Conservation (phyloP, 1,139 yeast genomes). For the Candida mesenterica region DNA sequence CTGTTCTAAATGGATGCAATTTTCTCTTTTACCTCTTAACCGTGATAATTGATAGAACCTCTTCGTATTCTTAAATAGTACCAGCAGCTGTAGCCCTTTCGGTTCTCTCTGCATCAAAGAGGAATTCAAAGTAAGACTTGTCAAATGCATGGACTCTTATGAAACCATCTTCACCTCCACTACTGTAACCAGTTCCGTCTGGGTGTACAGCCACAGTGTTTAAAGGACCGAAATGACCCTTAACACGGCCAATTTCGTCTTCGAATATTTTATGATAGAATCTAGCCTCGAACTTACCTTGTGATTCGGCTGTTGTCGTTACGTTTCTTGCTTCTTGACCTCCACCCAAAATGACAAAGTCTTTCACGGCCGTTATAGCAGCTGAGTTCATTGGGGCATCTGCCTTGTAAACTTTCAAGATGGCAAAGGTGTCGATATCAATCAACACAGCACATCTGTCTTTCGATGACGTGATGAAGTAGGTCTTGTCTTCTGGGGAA, state of each 20-base stretch:
- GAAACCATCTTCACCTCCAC: conserved; percentile 98
- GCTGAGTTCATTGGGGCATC: conserved; percentile 97
- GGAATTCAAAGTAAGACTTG: conserved; percentile 86
- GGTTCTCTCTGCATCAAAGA: conserved; percentile 81
- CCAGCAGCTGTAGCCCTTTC: conserved; percentile 51
- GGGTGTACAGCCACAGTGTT: conserved; percentile 95
- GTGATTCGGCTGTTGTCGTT: conserved; percentile 89
- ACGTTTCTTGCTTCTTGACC: conserved; percentile 99
- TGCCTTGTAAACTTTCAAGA: conserved; percentile 74
- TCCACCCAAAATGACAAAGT: conserved; percentile 92
- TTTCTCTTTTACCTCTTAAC: background rate
- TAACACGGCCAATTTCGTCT: conserved; percentile 95
- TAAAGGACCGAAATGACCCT: conserved; percentile 98
- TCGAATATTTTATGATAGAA: conserved; percentile 92
- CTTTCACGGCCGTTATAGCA: conserved; percentile 87
- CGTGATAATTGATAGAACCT: no score
- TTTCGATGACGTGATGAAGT: conserved; percentile 89
- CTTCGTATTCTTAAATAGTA: conserved; percentile 10
- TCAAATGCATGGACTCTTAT: conserved; percentile 94
- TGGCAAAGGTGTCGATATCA: conserved; percentile 72
- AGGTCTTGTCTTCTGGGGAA: conserved; percentile 75
- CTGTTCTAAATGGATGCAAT: conserved; percentile 3
- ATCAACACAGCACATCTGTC: conserved; percentile 84
- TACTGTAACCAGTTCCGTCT: conserved; percentile 86
- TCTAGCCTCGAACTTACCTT: conserved; percentile 97